Evolutionary conservation across 306 rosid species (phyloP), one percentile per base, ranked within the genome.

Genomic region (Vigna angularis): DNA sequence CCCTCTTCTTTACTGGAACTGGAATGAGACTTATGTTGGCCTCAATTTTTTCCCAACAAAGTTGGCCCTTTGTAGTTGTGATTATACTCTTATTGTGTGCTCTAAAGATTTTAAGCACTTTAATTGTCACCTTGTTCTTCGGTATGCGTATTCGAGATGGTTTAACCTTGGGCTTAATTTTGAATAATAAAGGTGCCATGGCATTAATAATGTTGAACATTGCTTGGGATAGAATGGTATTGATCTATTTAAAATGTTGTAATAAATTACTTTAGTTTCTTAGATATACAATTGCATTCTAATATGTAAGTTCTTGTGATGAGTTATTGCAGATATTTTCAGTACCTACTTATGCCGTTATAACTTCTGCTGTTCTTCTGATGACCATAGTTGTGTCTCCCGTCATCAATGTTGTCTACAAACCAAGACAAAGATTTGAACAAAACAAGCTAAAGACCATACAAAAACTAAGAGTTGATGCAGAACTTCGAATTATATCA

Each of bases 171-270:
- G 90, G 86, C n/a, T 32, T 87, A 72, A 66, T 87, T 47, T 42
- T 82, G 20, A 87, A 84, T 50, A 84, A 88, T 30, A 87, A 87
- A 26, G 90, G 86, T 2, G 74, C 81, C 55, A 28, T 84, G 66
- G 82, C 86, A 14, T 10, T 87, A 0, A 50, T 87, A 14, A 67
- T 87, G 81, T 71, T 84, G 2, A 82, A 79, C 63, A 45, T 17
- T 18, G 86, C 74, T 20, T 76, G 85, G 83, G 83, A 84, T 53
- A 66, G 72, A 79, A 3, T 9, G 79, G 88, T 83, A 77, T 16
- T 0, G 2, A 62, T 44, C 16, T 57, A 9, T 52, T 9, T 26
- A 6, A 26, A 26, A 62, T 59, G 9, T n/a, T 16, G 10, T 74
- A 59, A 16, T 70, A 9, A 42, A 44, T 44, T 44, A 44, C 49